These are phyloP conservation scores for Penicillium salamii DNA, from an alignment of 495 filamentous ascomycete genomes.

Conservation along the genomic window DNA sequence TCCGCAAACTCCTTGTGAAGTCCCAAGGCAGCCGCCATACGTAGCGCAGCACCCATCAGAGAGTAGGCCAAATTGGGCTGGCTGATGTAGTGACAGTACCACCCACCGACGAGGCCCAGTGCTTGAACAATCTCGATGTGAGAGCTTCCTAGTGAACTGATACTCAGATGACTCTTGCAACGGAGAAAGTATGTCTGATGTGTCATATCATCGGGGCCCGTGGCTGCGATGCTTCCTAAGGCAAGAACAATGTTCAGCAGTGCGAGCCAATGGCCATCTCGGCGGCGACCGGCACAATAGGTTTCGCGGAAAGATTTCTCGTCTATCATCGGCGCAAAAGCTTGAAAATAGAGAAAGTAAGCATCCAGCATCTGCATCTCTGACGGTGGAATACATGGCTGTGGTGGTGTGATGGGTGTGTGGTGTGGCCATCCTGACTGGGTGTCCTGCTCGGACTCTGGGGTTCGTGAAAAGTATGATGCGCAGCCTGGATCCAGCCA, in stretches of 20 bases:
- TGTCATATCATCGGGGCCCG: slow-evolving; percentile 65
- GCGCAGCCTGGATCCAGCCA: slow-evolving; percentile 66
- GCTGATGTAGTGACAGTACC: slow-evolving; percentile 75
- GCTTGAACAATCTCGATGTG: slow-evolving; percentile 69
- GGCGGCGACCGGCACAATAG: slow-evolving; percentile 63
- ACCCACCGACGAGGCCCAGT: slow-evolving; percentile 64
- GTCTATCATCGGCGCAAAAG: slow-evolving; percentile 74
- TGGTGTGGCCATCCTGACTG: slow-evolving; percentile 22
- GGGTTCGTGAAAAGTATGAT: slow-evolving; percentile 50
- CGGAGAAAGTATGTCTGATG: slow-evolving; percentile 72
- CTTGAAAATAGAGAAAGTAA: slow-evolving; percentile 75
- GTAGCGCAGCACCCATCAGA: slow-evolving; percentile 55
- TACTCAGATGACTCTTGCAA: slow-evolving; percentile 62
- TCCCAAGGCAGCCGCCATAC: slow-evolving; percentile 69
- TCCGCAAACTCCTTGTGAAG: slow-evolving; percentile 66
- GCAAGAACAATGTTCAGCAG: slow-evolving; percentile 80
- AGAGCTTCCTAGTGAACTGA: slow-evolving; percentile 50
- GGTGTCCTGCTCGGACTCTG: slow-evolving; percentile 21
- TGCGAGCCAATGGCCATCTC: slow-evolving; percentile 71
- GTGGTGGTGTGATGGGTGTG: slow-evolving; percentile 27
- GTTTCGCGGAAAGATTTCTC: slow-evolving; percentile 71
- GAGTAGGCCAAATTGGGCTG: slow-evolving; percentile 64
- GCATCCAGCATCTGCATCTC: slow-evolving; percentile 65
- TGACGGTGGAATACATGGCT: slow-evolving; percentile 24
- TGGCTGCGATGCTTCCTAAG: slow-evolving; percentile 69